These are phyloP conservation scores for Achaetomiella virescens DNA, from an alignment of 495 filamentous ascomycete species.

Conservation along the genomic window DNA sequence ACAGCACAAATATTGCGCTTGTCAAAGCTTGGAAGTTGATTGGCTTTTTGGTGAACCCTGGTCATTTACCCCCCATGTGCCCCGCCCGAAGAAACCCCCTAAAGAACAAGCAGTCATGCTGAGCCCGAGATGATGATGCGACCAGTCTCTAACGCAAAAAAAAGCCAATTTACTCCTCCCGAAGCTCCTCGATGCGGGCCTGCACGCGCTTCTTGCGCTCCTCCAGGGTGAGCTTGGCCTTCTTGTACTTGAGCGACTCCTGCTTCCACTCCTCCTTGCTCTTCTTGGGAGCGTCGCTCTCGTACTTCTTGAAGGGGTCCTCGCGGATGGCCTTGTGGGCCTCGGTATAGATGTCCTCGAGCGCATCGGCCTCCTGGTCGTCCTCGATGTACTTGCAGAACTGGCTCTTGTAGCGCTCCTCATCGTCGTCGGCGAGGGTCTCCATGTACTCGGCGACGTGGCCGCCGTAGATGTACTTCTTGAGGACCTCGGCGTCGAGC, in stretches of 20 bases:
- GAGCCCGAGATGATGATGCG: conserved; percentile 18
- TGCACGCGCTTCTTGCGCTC: conserved; percentile 75
- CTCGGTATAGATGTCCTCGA: conserved; percentile 94
- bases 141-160: conserved; percentile 22
- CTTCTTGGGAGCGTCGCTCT: conserved; percentile 76
- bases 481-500: conserved; percentile 91
- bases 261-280: conserved; percentile 94
- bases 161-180: conserved; percentile 33
- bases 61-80: conserved; percentile 22
- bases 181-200: conserved; percentile 78
- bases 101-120: conserved; percentile 28
- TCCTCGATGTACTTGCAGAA: conserved; percentile 97
- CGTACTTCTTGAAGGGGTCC: conserved; percentile 93
- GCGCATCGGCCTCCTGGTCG: conserved; percentile 89
- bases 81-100: conserved; percentile 20
- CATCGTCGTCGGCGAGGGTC: conserved; percentile 97
- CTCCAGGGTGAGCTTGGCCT: conserved; percentile 67
- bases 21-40: conserved; percentile 17
- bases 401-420: conserved; percentile 98
- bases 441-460: conserved; percentile 99
- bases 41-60: conserved; percentile 30
- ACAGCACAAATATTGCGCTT: neutral
- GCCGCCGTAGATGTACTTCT: conserved; percentile 98
- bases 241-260: conserved; percentile 84
- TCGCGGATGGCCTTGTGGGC: conserved; percentile 96